phyloP scores from a whole-genome alignment of 176 grass and related monocot genomes.

The Oryza punctata region DNA sequence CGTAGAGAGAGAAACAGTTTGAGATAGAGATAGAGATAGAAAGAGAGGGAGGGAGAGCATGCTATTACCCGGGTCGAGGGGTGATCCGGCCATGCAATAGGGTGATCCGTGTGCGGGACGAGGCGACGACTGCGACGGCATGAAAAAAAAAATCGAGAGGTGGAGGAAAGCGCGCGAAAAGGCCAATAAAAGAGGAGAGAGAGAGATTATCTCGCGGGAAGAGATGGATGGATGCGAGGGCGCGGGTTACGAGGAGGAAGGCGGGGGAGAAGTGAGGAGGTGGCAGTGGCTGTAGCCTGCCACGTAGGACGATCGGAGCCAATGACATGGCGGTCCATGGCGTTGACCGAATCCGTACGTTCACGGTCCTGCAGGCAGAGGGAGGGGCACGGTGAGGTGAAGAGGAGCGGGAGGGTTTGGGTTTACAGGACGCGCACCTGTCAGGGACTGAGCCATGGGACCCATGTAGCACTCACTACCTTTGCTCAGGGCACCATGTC shows the following conservation, averaged over 20 bases:
- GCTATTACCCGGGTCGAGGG: conserved; percentile 61
- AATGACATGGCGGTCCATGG: conserved; percentile 55
- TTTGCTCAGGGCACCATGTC: conserved; percentile 33
- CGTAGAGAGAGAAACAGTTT: background rate
- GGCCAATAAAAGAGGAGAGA: conserved; percentile 81
- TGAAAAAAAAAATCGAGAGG: background rate
- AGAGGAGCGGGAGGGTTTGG: background rate
- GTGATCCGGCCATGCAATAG: conserved; percentile 62
- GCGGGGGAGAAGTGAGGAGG: background rate
- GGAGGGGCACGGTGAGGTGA: background rate
- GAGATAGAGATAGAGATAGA: too few species aligned
- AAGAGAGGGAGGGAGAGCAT: conserved; percentile 22
- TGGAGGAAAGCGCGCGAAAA: background rate
- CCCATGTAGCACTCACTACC: conserved; percentile 33
- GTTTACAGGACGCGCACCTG: conserved; percentile 18
- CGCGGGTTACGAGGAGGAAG: background rate
- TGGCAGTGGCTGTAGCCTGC: conserved; percentile 30
- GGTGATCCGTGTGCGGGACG: conserved; percentile 44
- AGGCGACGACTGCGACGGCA: conserved; percentile 35
- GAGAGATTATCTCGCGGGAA: background rate
- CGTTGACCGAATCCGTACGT: conserved; percentile 72
- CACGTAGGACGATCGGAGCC: conserved; percentile 43
- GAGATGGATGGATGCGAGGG: background rate
- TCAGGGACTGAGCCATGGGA: conserved; percentile 35
- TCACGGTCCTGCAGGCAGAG: background rate